phyloP scores from a whole-genome alignment of 768 basidiomycete genomes.

The Mycena polygramma region DNA sequence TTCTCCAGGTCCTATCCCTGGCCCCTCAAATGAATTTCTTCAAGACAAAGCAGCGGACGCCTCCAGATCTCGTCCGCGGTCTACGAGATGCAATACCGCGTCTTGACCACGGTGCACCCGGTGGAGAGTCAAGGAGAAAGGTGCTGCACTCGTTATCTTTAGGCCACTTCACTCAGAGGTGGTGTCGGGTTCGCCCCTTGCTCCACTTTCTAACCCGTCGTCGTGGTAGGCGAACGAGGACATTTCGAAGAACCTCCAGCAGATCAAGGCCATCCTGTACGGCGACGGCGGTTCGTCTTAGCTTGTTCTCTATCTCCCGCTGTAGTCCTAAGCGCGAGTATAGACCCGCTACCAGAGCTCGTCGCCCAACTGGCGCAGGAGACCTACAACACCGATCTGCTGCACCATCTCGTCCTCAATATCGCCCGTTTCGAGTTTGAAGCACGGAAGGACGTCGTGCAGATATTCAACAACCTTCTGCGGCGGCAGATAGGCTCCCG shows the following conservation, averaged over 20 bases:
- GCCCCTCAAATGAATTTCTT: constrained; percentile 87
- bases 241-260: constrained; percentile 88
- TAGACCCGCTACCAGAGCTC: constrained; percentile 89
- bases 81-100: constrained; percentile 84
- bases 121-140: constrained; percentile 84
- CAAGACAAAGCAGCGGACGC: constrained; percentile 90
- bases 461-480: constrained; percentile 90
- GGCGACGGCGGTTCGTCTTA: constrained; percentile 84
- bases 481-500: constrained; percentile 93
- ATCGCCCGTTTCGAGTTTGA: constrained; percentile 95
- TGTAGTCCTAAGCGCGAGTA: constrained; percentile 22
- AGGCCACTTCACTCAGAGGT: neutral
- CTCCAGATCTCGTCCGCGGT: constrained; percentile 87
- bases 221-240: constrained; percentile 84
- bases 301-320: neutral
- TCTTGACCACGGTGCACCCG: constrained; percentile 80
- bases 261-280: constrained; percentile 88
- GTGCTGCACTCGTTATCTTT: constrained; percentile 54
- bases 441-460: constrained; percentile 87
- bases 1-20: constrained; percentile 9
- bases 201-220: constrained; percentile 25
- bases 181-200: constrained; percentile 15
- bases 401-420: constrained; percentile 83
- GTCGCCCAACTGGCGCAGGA: constrained; percentile 97
- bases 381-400: constrained; percentile 91